phyloP scores from a whole-genome alignment of 805 yeast species.

The Metschnikowia orientalis region DNA sequence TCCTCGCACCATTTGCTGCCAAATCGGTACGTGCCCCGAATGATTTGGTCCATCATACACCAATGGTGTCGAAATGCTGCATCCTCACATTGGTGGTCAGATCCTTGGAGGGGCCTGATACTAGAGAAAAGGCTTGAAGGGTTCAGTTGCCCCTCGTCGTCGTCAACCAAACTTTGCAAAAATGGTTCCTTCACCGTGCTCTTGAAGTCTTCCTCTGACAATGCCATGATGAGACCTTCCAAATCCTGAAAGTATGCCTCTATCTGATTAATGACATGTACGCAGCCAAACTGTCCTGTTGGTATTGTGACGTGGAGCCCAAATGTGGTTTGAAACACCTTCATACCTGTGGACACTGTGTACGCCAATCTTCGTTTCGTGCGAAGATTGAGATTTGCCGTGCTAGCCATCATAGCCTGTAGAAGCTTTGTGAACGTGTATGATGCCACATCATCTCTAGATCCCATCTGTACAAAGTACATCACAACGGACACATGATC shows the following conservation, averaged over 20 bases:
- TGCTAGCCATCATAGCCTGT: conserved; percentile 42
- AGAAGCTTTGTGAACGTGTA: conserved; percentile 44
- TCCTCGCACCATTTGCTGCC: conserved; percentile 28
- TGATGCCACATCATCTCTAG: conserved; percentile 29
- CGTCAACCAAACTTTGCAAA: conserved; percentile 16
- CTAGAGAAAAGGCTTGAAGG: conserved; percentile 23
- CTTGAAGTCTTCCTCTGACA: conserved; percentile 31
- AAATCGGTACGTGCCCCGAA: conserved; percentile 41
- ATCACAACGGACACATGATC: conserved; percentile 32
- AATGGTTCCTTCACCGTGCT: conserved; percentile 26
- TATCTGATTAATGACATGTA: conserved; percentile 40
- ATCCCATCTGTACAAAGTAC: conserved; percentile 56
- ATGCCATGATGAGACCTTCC: conserved; percentile 26
- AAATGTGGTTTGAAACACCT: conserved; percentile 46
- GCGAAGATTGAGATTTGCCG: conserved; percentile 46
- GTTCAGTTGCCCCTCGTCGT: conserved; percentile 3
- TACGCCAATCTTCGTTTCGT: conserved; percentile 60
- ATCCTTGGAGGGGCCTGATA: conserved; percentile 24
- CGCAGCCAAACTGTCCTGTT: conserved; percentile 45
- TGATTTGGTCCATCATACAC: conserved; percentile 47
- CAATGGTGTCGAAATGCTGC: conserved; percentile 35
- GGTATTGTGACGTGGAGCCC: conserved; percentile 58
- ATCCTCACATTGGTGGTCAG: conserved; percentile 21
- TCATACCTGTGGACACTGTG: conserved; percentile 52
- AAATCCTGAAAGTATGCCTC: conserved; percentile 45